A percentile compares a stretch with the other conserved stretches of the same genome.
phyloP scores from a whole-genome alignment of 1,139 yeast genomes.

The Taphrina populina region DNA sequence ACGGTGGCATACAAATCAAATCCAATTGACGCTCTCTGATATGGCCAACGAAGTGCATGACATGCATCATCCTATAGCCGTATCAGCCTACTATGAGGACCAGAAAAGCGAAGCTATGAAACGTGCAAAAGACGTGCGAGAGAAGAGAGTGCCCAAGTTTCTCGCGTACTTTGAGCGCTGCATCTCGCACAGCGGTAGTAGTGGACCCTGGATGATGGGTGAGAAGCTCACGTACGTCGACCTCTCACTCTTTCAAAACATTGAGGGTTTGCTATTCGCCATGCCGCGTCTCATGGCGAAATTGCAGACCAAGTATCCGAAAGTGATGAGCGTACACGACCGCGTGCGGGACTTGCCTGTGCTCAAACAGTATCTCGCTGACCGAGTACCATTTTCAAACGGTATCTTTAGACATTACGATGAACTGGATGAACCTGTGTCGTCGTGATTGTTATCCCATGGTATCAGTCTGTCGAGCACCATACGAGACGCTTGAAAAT shows the following conservation, averaged over 20 bases:
- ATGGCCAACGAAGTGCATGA: constrained; percentile 27
- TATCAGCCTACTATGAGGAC: constrained; percentile 20
- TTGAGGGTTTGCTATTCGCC: constrained; percentile 27
- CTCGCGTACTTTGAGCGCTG: constrained; percentile 23
- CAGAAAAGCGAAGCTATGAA: constrained; percentile 13
- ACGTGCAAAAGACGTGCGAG: constrained; percentile 20
- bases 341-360: constrained; percentile 3
- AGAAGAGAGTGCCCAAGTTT: constrained; percentile 18
- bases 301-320: constrained; percentile 1
- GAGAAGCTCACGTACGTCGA: constrained; percentile 26
- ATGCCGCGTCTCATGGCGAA: constrained; percentile 13
- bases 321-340: not conserved
- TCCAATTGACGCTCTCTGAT: constrained; percentile 18
- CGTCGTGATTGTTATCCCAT: too few species aligned
- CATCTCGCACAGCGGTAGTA: not conserved
- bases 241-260: constrained; percentile 7
- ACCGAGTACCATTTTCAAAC: constrained; percentile 15
- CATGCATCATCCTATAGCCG: constrained; percentile 29
- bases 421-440: constrained; percentile 19
- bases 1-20: constrained; percentile 11
- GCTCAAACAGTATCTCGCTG: constrained; percentile 6
- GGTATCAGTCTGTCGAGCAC: too few species aligned
- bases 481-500: too few species aligned
- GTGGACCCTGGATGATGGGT: constrained; percentile 10
- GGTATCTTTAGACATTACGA: constrained; percentile 31